Evolutionary conservation across 495 filamentous ascomycete species (phyloP), one percentile per base, ranked within the genome.

Genomic region (Cenococcum geophilum): DNA sequence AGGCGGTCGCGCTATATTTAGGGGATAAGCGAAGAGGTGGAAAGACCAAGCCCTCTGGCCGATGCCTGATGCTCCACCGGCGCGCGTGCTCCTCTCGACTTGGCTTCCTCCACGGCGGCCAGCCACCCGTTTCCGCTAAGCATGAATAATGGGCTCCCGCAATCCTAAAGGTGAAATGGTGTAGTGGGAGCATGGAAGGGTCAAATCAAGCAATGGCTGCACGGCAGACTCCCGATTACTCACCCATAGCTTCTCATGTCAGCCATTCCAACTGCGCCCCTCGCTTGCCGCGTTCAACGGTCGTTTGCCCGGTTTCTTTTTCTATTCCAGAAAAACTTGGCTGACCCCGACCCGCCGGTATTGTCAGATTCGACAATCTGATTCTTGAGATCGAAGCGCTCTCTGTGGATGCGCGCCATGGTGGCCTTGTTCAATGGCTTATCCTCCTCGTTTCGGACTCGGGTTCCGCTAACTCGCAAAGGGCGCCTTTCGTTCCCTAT

Each of bases 301-400:
- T 25, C 45, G 42, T 36, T 36, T 25, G 34, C 36, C 36, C 27
- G 16, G 20, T 49, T 55, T 59, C 50, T 57, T 52, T 52, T 52
- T 52, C 49, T 52, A 52, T 52, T 52, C 49, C 49, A 52, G 49
- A 64, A 57, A 43, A 54, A 48, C 18, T 12, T 55, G 55, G 61
- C 55, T 63, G 56, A 54, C 61, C 47, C 61, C 55, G 61, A 58
- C 50, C 32, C 25, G 45, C 32, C 36, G 43, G 56, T 16, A 36
- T 23, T 51, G 62, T 60, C 50, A 64, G 62, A 64, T 64, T 36
- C 57, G 55, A 42, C 37, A 37, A 58, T 49, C 21, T 22, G 54
- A 4, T 55, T 12, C 42, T 27, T 36, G 51, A 60, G 57, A 60
- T 56, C 45, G 57, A 35, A 45, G 51, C 51, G 25, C 23, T 34